Evolutionary conservation across 179 eudicot species (phyloP).

Genomic region (Carnegiea gigantea): DNA sequence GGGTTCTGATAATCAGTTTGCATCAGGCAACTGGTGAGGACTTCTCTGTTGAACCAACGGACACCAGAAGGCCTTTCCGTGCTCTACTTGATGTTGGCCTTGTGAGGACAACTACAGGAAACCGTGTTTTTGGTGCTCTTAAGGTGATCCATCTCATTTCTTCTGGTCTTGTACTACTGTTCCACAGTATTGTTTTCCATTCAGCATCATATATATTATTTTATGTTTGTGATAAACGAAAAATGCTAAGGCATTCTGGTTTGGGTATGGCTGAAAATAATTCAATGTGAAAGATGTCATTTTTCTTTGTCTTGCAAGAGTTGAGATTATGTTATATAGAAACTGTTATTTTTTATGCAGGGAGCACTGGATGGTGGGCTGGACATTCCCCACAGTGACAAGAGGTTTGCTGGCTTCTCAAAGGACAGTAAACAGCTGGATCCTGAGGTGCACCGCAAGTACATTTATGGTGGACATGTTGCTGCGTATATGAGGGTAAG

Average conservation of each 20-base stretch:
- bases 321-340: not conserved
- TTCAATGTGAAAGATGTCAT: not conserved
- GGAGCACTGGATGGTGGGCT: slow-evolving; percentile 51
- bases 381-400: slow-evolving; percentile 54
- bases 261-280: too few relatives aligned
- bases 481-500: slow-evolving; percentile 41
- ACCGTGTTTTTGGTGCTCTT: slow-evolving; percentile 47
- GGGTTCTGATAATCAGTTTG: not conserved
- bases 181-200: too few relatives aligned
- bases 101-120: slow-evolving; percentile 45
- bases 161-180: not conserved
- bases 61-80: slow-evolving; percentile 76
- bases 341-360: slow-evolving; percentile 13
- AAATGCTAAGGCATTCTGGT: too few relatives aligned
- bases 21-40: slow-evolving; percentile 65
- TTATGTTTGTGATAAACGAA: too few relatives aligned
- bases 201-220: too few relatives aligned
- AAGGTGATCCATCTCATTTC: slow-evolving; percentile 29
- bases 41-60: slow-evolving; percentile 71
- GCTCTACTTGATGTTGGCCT: slow-evolving; percentile 77
- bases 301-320: not conserved
- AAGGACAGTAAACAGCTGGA: slow-evolving; percentile 44
- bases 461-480: slow-evolving; percentile 41
- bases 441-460: slow-evolving; percentile 39
- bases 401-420: slow-evolving; percentile 47